A percentile compares a stretch with the other conserved stretches of the same genome.
phyloP scores from a whole-genome alignment of 305 asterid genomes.

The Fraxinus sp. region DNA sequence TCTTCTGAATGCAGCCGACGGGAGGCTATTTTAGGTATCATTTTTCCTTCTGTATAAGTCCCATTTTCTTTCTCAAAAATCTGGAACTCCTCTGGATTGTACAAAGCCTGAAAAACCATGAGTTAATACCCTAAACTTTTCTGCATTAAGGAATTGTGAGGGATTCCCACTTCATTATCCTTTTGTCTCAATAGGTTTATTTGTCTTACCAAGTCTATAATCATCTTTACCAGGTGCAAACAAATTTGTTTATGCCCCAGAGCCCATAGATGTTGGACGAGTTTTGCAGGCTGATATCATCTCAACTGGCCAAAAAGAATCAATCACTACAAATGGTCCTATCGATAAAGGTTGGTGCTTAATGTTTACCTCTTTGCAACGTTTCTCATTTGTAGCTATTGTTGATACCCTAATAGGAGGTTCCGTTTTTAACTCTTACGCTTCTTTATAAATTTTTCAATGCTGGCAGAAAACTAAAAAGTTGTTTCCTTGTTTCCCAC shows the following conservation, averaged over 20 bases:
- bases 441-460: background rate
- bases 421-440: background rate
- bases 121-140: background rate
- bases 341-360: slow-evolving; percentile 64
- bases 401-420: background rate
- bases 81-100: background rate
- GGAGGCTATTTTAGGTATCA: slow-evolving; percentile 77
- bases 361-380: slow-evolving; percentile 6
- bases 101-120: background rate
- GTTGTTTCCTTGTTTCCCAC: slow-evolving; percentile 25
- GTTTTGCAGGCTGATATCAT: slow-evolving; percentile 78
- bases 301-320: slow-evolving; percentile 58
- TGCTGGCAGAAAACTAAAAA: background rate
- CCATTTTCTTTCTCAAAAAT: background rate
- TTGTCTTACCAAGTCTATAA: slow-evolving; percentile 8
- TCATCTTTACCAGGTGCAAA: slow-evolving; percentile 59
- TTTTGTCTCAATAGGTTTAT: background rate
- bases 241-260: slow-evolving; percentile 88
- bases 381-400: background rate
- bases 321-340: slow-evolving; percentile 58
- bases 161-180: background rate
- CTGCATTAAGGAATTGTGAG: background rate
- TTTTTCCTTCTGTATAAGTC: slow-evolving; percentile 1
- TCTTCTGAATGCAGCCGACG: slow-evolving; percentile 91
- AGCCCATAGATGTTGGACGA: slow-evolving; percentile 90